Conservation (phyloP, 1,284 basidiomycete species). For the Moesziomyces sp. region DNA sequence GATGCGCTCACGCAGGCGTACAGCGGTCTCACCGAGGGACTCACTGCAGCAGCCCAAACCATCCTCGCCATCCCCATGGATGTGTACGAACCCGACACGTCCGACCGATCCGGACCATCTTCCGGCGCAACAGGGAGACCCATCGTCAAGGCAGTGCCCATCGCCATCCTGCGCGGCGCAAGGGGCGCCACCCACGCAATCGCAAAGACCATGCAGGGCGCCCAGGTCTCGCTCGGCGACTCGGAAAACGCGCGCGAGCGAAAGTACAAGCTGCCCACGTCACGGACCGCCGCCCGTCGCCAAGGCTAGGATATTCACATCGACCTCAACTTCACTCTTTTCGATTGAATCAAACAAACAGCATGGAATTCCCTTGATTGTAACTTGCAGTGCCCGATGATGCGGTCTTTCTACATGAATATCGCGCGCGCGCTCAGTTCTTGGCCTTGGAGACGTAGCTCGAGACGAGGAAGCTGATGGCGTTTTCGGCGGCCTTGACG, state of each 20-base stretch:
- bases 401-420: too few relatives aligned
- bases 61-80: conserved; percentile 99
- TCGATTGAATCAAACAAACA: not conserved
- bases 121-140: conserved; percentile 69
- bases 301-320: not conserved
- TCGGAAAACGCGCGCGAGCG: conserved; percentile 36
- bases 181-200: conserved; percentile 96
- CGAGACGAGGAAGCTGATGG: conserved; percentile 39
- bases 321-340: not conserved
- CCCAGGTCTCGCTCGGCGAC: conserved; percentile 77
- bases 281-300: not conserved
- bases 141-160: conserved; percentile 93
- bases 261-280: conserved; percentile 53
- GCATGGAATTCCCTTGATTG: too few relatives aligned
- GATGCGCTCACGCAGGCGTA: conserved; percentile 93
- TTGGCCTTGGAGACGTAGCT: conserved; percentile 19
- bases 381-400: too few relatives aligned
- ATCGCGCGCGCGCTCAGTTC: not conserved
- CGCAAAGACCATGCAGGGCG: conserved; percentile 89
- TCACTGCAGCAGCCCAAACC: conserved; percentile 94
- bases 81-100: conserved; percentile 82
- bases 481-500: conserved; percentile 38
- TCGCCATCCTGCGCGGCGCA: conserved; percentile 94
- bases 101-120: conserved; percentile 55
- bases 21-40: conserved; percentile 74